These are phyloP conservation scores for Vigna hirtella DNA, from an alignment of 306 rosid species.

Conservation along the genomic window DNA sequence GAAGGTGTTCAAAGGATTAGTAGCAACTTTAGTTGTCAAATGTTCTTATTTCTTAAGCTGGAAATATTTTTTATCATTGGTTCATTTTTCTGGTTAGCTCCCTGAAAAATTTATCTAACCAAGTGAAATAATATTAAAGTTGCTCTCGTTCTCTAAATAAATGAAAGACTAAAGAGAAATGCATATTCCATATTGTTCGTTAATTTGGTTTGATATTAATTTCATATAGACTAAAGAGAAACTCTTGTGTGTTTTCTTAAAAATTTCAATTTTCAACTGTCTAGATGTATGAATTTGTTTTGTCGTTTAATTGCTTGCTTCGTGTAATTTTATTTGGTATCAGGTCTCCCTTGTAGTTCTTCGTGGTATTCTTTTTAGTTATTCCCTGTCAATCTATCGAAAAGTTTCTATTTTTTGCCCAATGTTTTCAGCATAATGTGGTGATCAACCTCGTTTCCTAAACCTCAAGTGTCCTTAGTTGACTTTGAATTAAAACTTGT, in stretches of 20 bases:
- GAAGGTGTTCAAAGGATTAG: neutral
- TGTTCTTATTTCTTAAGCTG: neutral
- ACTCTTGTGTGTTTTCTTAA: neutral
- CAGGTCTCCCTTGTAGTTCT: neutral
- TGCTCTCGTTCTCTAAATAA: neutral
- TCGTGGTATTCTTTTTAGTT: neutral
- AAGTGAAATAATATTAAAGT: neutral
- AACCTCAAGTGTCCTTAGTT: slow-evolving; percentile 8
- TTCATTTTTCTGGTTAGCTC: slow-evolving; percentile 29
- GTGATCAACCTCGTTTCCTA: slow-evolving; percentile 21
- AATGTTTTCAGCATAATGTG: slow-evolving; percentile 26
- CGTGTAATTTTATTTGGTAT: neutral
- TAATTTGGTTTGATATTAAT: neutral
- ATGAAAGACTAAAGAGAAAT: neutral
- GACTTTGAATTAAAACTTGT: slow-evolving; percentile 11
- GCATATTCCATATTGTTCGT: neutral
- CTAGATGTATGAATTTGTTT: neutral
- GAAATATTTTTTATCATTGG: neutral
- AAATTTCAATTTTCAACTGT: slow-evolving; percentile 7
- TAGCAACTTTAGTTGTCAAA: neutral
- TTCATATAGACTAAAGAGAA: neutral
- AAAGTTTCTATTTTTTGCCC: slow-evolving; percentile 18
- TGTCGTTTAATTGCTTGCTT: neutral
- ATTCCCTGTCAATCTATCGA: neutral
- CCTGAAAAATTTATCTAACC: neutral